phyloP scores from a whole-genome alignment of 2,329 filamentous ascomycete genomes.

The Blumeria graminis region DNA sequence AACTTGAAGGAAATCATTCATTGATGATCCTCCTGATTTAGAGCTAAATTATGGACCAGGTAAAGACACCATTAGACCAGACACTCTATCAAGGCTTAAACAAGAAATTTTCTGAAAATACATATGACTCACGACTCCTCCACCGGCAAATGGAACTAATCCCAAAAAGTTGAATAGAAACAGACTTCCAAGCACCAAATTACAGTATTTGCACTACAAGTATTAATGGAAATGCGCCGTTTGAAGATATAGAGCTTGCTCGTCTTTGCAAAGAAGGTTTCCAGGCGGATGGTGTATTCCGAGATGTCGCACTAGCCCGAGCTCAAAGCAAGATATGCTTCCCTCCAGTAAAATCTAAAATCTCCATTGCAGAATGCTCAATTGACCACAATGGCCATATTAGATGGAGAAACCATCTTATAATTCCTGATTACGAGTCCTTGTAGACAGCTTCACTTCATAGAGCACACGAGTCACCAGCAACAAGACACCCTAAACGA shows the following conservation, averaged over 20 bases:
- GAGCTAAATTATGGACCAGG: neutral
- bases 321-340: neutral
- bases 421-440: neutral
- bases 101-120: neutral
- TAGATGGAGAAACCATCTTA: neutral
- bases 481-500: neutral
- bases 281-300: neutral
- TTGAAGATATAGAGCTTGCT: neutral
- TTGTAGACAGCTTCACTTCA: neutral
- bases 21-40: neutral
- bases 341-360: neutral
- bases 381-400: neutral
- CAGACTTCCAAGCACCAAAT: neutral
- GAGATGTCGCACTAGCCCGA: neutral
- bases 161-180: neutral
- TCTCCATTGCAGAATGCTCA: neutral
- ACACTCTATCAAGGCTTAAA: neutral
- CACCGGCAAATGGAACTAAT: neutral
- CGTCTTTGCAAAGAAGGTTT: neutral
- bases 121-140: neutral
- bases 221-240: neutral
- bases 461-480: neutral
- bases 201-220: neutral
- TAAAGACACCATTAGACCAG: neutral
- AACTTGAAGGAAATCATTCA: neutral